Conservation (phyloP, 257 asterid genomes). For the Fraxinus anomala region DNA sequence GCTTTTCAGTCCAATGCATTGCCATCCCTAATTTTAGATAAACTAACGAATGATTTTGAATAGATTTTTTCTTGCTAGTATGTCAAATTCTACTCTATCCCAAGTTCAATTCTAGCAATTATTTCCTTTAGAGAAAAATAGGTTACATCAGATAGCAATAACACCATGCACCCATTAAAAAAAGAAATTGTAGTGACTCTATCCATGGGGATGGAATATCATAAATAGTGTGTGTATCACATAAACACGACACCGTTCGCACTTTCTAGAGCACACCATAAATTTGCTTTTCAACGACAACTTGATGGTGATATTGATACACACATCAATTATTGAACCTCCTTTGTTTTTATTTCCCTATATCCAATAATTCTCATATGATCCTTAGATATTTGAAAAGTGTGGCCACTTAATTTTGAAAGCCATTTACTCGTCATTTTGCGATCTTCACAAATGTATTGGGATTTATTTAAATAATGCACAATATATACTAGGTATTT, state of each 20-base stretch:
- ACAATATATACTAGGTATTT: too few relatives aligned
- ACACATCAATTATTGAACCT: not conserved
- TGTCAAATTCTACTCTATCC: too few relatives aligned
- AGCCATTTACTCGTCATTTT: not conserved
- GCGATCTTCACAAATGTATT: not conserved
- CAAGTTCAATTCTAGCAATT: not conserved
- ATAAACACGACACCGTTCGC: not conserved
- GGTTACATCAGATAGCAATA: not conserved
- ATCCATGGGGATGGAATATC: not conserved
- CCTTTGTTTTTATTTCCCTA: not conserved
- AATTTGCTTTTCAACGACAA: not conserved
- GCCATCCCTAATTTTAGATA: too few relatives aligned
- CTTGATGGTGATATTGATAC: not conserved
- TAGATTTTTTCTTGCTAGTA: too few relatives aligned
- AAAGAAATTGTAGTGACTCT: not conserved
- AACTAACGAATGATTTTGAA: too few relatives aligned
- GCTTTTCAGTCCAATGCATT: too few relatives aligned
- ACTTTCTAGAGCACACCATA: not conserved
- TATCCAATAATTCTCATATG: not conserved
- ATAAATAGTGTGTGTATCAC: not conserved
- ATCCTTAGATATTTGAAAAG: not conserved
- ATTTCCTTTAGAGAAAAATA: not conserved
- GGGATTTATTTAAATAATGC: not conserved
- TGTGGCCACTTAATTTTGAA: constrained; percentile 1
- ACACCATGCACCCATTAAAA: not conserved